Conservation (phyloP, 2,329 filamentous ascomycete genomes). For the Arthrobotrys sphaeroides region DNA sequence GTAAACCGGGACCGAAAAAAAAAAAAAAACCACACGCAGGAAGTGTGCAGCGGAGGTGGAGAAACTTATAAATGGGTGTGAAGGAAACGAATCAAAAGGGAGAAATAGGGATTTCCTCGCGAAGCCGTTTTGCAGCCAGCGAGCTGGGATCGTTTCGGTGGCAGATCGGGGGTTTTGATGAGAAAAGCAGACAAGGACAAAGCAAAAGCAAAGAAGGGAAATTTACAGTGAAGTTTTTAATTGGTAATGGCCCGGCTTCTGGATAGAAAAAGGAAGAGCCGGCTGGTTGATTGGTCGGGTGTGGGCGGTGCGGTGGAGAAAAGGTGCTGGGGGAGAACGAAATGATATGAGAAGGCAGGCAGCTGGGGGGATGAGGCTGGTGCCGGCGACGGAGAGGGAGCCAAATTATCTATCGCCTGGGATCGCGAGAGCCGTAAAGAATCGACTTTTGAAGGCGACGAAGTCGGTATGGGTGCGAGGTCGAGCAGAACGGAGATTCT, state of each 20-base stretch:
- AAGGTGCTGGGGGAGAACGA: slow-evolving; percentile 53
- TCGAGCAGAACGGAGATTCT: slow-evolving; percentile 21
- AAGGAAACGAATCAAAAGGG: slow-evolving; percentile 53
- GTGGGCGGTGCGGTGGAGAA: slow-evolving; percentile 50
- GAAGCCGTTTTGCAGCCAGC: slow-evolving; percentile 54
- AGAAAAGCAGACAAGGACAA: slow-evolving; percentile 31
- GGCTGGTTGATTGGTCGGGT: slow-evolving; percentile 53
- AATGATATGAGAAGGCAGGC: slow-evolving; percentile 25
- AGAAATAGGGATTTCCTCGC: slow-evolving; percentile 54
- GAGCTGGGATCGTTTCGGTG: slow-evolving; percentile 46
- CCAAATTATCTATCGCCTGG: slow-evolving; percentile 23
- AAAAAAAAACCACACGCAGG: slow-evolving; percentile 13
- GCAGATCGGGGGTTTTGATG: slow-evolving; percentile 55
- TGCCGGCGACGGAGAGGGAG: slow-evolving; percentile 28
- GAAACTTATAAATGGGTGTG: slow-evolving; percentile 51
- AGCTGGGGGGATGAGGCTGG: slow-evolving; percentile 52
- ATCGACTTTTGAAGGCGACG: slow-evolving; percentile 17
- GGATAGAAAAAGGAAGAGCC: slow-evolving; percentile 55
- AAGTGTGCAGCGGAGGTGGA: slow-evolving; percentile 46
- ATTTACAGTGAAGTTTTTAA: slow-evolving; percentile 41
- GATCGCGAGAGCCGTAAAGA: slow-evolving; percentile 29
- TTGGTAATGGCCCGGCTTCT: slow-evolving; percentile 40
- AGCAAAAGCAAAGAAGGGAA: slow-evolving; percentile 52
- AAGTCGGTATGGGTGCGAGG: slow-evolving; percentile 27
- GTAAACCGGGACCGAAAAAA: slow-evolving; percentile 29